A percentile compares a stretch with the other conserved stretches of the same genome.
Conservation (phyloP, 164 flowering plant species). For the Hamamelis virginiana region DNA sequence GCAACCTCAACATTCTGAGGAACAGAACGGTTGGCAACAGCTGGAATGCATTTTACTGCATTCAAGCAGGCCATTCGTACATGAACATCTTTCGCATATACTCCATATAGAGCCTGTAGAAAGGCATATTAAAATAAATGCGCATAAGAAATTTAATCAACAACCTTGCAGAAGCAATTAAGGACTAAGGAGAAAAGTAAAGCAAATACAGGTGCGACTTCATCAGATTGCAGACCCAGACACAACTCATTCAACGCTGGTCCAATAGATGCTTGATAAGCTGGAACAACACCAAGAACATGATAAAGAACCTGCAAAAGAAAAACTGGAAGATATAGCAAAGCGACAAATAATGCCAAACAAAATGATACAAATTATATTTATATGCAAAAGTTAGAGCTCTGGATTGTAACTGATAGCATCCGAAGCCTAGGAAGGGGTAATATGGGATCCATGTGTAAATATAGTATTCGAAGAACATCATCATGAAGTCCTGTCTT, state of each 20-base stretch:
- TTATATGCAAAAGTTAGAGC: not conserved
- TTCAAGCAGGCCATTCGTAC: slow-evolving; percentile 95
- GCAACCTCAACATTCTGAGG: slow-evolving; percentile 78
- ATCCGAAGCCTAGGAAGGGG: slow-evolving; percentile 93
- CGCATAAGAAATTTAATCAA: slow-evolving; percentile 1
- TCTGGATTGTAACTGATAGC: slow-evolving; percentile 68
- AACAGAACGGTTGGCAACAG: slow-evolving; percentile 71
- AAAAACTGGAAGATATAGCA: slow-evolving; percentile 9
- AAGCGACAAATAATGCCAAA: not conserved
- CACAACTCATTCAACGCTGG: slow-evolving; percentile 94
- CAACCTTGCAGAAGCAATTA: not conserved
- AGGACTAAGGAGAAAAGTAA: not conserved
- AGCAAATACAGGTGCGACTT: slow-evolving; percentile 72
- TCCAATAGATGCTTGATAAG: slow-evolving; percentile 74
- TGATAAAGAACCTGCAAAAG: slow-evolving; percentile 83
- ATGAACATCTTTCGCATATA: slow-evolving; percentile 88
- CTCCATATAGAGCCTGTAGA: slow-evolving; percentile 77
- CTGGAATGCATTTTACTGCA: slow-evolving; percentile 93
- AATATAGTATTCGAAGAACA: slow-evolving; percentile 74
- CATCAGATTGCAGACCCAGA: slow-evolving; percentile 81
- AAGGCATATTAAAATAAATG: slow-evolving; percentile 5
- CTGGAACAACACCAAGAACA: slow-evolving; percentile 87
- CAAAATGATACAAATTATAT: not conserved
- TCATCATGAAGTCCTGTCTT: slow-evolving; percentile 88
- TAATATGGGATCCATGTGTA: slow-evolving; percentile 90